phyloP scores from a whole-genome alignment of 2,329 filamentous ascomycete genomes.

The Penicillium vulpinum region DNA sequence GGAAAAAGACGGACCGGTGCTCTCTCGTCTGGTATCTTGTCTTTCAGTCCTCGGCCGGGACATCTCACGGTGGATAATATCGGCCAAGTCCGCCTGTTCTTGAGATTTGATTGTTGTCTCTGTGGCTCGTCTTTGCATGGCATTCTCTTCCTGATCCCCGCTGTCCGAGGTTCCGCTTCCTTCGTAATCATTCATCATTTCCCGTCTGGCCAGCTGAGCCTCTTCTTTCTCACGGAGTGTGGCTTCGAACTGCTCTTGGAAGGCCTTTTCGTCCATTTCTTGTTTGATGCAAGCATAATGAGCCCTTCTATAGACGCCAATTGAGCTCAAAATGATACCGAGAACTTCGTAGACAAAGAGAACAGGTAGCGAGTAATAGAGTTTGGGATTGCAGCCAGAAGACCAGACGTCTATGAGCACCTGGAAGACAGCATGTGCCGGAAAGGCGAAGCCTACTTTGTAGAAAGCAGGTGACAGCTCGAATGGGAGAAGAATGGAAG shows the following conservation, averaged over 20 bases:
- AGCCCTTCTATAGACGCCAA: conserved; percentile 24
- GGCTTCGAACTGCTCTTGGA: conserved; percentile 12
- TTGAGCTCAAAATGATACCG: conserved; percentile 12
- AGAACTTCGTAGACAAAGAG: conserved; percentile 44
- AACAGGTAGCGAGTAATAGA: conserved; percentile 45
- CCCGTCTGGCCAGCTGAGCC: not conserved
- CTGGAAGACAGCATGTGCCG: conserved; percentile 45
- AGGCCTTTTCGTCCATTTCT: conserved; percentile 17
- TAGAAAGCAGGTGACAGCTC: conserved; percentile 47
- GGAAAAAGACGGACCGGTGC: conserved; percentile 15
- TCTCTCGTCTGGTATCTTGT: conserved; percentile 1
- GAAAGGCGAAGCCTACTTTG: conserved; percentile 42
- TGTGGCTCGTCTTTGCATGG: conserved; percentile 2
- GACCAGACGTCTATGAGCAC: conserved; percentile 48
- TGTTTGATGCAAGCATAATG: conserved; percentile 21
- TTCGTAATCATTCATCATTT: not conserved
- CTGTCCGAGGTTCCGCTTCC: not conserved
- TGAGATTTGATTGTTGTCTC: not conserved
- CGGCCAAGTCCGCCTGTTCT: conserved; percentile 5
- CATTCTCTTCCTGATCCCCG: not conserved
- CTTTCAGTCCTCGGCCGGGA: conserved; percentile 7
- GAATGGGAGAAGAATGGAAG: conserved; percentile 46
- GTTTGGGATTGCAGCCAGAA: conserved; percentile 42
- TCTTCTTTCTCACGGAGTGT: conserved; percentile 8
- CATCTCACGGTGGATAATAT: conserved; percentile 16